Conservation (phyloP, 345 rosid species). For the Turnera subulata region DNA sequence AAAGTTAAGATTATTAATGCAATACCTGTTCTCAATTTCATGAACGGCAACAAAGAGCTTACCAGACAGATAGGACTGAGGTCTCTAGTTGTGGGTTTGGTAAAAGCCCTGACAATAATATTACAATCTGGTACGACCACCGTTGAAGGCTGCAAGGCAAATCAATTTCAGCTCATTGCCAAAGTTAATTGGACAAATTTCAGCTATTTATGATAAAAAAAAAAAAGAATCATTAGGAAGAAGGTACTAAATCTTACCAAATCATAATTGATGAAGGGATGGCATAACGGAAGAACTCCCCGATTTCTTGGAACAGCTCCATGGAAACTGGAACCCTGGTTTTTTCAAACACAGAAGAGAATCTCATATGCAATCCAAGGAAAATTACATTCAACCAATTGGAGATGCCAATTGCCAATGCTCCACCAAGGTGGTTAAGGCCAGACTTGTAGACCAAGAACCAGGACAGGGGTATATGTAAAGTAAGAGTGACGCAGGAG, state of each 20-base stretch:
- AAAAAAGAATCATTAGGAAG: no score
- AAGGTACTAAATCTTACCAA: constrained; percentile 4
- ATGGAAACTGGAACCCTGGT: constrained; percentile 16
- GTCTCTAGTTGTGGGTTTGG: constrained; percentile 26
- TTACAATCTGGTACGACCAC: constrained; percentile 23
- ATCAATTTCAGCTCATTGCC: no score
- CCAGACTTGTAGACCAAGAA: constrained; percentile 19
- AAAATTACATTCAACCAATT: constrained; percentile 26
- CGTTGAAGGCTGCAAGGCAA: constrained; percentile 18
- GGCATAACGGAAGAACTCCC: constrained; percentile 19
- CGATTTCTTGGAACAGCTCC: constrained; percentile 18
- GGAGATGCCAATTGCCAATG: constrained; percentile 18
- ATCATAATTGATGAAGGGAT: constrained; percentile 27
- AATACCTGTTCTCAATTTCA: no score
- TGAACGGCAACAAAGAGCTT: neutral
- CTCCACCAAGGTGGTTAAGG: constrained; percentile 18
- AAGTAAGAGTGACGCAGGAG: constrained; percentile 8
- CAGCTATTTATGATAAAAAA: no score
- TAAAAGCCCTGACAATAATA: constrained; percentile 20
- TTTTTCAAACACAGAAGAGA: constrained; percentile 19
- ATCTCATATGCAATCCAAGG: constrained; percentile 12
- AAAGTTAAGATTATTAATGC: neutral
- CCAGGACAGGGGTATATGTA: constrained; percentile 27
- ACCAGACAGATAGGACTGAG: constrained; percentile 25
- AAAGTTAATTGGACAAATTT: no score